phyloP scores from a whole-genome alignment of 2,329 filamentous ascomycete species.

The Fusarium nisikadoi region DNA sequence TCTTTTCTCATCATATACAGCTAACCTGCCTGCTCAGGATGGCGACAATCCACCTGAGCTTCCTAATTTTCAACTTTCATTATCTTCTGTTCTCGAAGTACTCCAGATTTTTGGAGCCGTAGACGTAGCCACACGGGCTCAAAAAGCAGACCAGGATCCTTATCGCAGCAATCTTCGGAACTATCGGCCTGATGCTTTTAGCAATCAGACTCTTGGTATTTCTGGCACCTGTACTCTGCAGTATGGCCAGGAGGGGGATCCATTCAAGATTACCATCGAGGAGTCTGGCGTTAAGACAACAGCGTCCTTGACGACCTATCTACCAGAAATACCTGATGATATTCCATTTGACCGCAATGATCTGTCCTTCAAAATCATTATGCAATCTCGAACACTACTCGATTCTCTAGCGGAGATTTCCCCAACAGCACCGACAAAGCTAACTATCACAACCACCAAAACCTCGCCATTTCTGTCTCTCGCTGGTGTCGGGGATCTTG shows the following conservation, averaged over 20 bases:
- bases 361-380: slow-evolving; percentile 92
- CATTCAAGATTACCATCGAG: slow-evolving; percentile 85
- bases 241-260: slow-evolving; percentile 78
- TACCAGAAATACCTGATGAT: slow-evolving; percentile 77
- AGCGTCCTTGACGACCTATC: slow-evolving; percentile 90
- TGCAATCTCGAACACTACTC: slow-evolving; percentile 79
- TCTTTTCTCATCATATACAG: slow-evolving; percentile 87
- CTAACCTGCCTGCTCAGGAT: slow-evolving; percentile 61
- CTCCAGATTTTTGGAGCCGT: slow-evolving; percentile 95
- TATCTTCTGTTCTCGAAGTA: slow-evolving; percentile 89
- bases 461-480: slow-evolving; percentile 79
- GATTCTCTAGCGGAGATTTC: slow-evolving; percentile 77
- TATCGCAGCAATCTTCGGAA: slow-evolving; percentile 71
- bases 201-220: slow-evolving; percentile 82
- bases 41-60: slow-evolving; percentile 57
- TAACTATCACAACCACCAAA: slow-evolving; percentile 74
- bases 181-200: slow-evolving; percentile 79
- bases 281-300: slow-evolving; percentile 89
- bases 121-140: slow-evolving; percentile 68
- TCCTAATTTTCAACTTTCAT: slow-evolving; percentile 85
- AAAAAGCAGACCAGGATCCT: slow-evolving; percentile 68
- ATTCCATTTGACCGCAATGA: slow-evolving; percentile 89
- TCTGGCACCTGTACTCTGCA: slow-evolving; percentile 86
- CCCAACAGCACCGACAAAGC: slow-evolving; percentile 75
- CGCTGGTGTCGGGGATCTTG: slow-evolving; percentile 67